Evolutionary conservation across 805 yeast genomes (phyloP), one percentile per base, ranked within the genome.

Genomic region (Brettanomyces naardenensis): DNA sequence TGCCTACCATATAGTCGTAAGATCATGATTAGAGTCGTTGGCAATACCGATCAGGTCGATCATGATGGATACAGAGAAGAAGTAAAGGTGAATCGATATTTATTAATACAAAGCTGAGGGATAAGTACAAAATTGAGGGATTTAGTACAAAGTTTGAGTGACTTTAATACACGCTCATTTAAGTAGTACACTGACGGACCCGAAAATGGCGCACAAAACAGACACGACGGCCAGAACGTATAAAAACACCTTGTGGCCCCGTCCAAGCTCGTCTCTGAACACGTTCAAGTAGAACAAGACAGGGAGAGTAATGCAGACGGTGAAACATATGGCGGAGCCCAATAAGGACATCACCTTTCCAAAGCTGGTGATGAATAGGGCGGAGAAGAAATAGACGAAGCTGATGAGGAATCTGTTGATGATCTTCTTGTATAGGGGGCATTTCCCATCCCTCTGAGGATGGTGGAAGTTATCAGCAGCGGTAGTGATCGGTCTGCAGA

Each of bases 301-400:
- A 3, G 96, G 96, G 19, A 87, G 66, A 17, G 86, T 79, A 38
- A 87, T 64, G 56, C 96, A 88, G 26, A 87, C 75, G 3, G 79
- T 65, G 56, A 85, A 82, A 48, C 95, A 85, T 36, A 88, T 67
- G 1, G 86, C 78, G 4, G 90, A 74, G 6, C 96, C 96, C 47
- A 86, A 58, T 33, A 88, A 73, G 5, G 95, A 85, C 59, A 88
- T 80, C 37, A 88, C 69, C 47, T 75, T 75, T 51, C 87, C 96
- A 54, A 88, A 88, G 38, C 78, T 81, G 3, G 92, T 90, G 53
- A 85, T 70, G 13, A 75, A 36, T 21, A 82, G 68, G 1, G 94
- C 78, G 35, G 81, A 59, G 4, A 63, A 40, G 18, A 83, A 79
- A 39, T 84, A 73, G 4, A 69, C 36, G 0, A 69, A 57, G 51